phyloP scores from a whole-genome alignment of 805 yeast genomes.

The Schwanniomyces polymorphus region DNA sequence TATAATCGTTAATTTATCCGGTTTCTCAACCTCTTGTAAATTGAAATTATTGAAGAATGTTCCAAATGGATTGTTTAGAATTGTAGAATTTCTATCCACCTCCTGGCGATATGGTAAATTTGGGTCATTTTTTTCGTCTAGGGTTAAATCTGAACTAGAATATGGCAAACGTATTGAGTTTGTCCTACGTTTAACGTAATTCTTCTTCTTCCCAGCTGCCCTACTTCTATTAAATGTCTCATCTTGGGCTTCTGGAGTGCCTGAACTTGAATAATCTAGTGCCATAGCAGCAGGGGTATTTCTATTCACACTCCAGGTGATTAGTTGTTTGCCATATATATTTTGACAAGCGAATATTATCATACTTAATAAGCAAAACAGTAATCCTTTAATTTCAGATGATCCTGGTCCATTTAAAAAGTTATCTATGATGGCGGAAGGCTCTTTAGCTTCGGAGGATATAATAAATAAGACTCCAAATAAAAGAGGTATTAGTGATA shows the following conservation, averaged over 20 bases:
- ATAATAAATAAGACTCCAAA: slow-evolving; percentile 54
- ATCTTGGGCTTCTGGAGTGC: slow-evolving; percentile 10
- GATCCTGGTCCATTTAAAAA: slow-evolving; percentile 15
- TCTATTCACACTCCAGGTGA: slow-evolving; percentile 50
- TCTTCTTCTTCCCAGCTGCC: background rate
- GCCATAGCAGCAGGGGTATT: slow-evolving; percentile 26
- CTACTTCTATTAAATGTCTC: background rate
- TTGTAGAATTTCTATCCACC: slow-evolving; percentile 15
- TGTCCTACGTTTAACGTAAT: slow-evolving; percentile 20
- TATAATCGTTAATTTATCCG: slow-evolving; percentile 80
- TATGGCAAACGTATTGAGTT: slow-evolving; percentile 26
- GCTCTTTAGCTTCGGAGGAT: slow-evolving; percentile 12
- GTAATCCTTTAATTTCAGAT: slow-evolving; percentile 56
- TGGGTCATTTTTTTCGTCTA: slow-evolving; percentile 22
- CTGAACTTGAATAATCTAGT: slow-evolving; percentile 16
- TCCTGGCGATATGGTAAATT: slow-evolving; percentile 7
- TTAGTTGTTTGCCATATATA: slow-evolving; percentile 79
- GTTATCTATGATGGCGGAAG: slow-evolving; percentile 7
- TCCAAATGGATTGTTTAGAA: slow-evolving; percentile 20
- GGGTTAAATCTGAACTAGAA: slow-evolving; percentile 31
- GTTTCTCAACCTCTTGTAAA: slow-evolving; percentile 37
- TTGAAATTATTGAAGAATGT: slow-evolving; percentile 11
- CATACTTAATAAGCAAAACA: slow-evolving; percentile 67
- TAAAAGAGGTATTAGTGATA: slow-evolving; percentile 52
- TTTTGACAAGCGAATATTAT: slow-evolving; percentile 82